These are phyloP conservation scores for Lolium rigidum DNA, from an alignment of 176 grass and related monocot species.

Conservation along the genomic window DNA sequence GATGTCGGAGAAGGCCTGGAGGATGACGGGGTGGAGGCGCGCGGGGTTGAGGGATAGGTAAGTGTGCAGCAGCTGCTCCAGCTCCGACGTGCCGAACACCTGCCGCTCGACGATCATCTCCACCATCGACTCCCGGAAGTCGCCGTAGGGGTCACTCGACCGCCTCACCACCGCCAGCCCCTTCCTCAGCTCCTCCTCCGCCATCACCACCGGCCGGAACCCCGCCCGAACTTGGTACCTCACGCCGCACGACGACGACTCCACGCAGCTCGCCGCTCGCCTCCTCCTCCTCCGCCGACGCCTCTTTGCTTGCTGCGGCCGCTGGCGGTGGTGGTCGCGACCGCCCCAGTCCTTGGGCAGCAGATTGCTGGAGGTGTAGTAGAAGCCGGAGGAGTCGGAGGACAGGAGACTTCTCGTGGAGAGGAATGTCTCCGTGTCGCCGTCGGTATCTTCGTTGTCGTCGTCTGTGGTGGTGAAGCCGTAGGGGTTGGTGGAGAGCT, in stretches of 20 bases:
- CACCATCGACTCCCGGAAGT: conserved; percentile 73
- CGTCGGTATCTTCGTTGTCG: conserved; percentile 29
- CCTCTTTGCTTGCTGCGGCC: not conserved
- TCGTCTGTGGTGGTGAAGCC: conserved; percentile 63
- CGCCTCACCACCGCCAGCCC: conserved; percentile 60
- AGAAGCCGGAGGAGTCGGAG: conserved; percentile 77
- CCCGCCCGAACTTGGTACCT: conserved; percentile 28
- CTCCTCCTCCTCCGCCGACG: not conserved
- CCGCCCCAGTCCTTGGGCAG: conserved; percentile 4
- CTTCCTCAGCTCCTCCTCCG: conserved; percentile 33
- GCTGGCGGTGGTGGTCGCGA: not conserved
- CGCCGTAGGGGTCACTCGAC: conserved; percentile 60
- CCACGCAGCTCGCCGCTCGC: conserved; percentile 43
- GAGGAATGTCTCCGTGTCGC: conserved; percentile 61
- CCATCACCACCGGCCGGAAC: conserved; percentile 53
- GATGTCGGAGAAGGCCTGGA: conserved; percentile 74
- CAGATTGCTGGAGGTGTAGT: conserved; percentile 33
- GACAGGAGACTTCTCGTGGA: conserved; percentile 71
- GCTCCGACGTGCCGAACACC: conserved; percentile 53
- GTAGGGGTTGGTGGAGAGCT: conserved; percentile 55
- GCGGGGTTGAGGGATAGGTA: conserved; percentile 61
- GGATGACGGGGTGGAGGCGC: conserved; percentile 65
- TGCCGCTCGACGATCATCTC: conserved; percentile 72
- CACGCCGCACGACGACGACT: conserved; percentile 42
- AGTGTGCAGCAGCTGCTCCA: conserved; percentile 61